Base-by-base conservation (phyloP, 1,139 yeast species). In the Wickerhamomyces sp. region DNA sequence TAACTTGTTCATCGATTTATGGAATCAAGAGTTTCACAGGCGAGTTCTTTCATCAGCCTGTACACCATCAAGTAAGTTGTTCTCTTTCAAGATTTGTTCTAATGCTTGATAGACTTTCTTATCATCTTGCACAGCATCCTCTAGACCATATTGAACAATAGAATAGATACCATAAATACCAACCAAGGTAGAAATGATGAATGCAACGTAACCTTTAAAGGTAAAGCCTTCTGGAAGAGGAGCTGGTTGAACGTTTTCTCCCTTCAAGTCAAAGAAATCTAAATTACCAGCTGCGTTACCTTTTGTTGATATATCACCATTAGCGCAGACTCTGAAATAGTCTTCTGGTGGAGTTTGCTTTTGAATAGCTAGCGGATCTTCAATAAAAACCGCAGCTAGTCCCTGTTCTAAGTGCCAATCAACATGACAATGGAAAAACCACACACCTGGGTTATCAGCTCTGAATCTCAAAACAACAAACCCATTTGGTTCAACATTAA, bases 381-480 rank as follows among this genome's bases (percentile, higher is more conserved):
- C 90, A 37, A 83, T 65, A 29, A 83, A 72, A 2, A 76, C 72
- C 43, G 81, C 65, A 14, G 89, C 88, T 45, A 83, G 69, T 37
- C 92, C 92, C 65, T 83, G 92, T 47, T 76, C 79, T 60, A 83
- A 73, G 63, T 83, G 92, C 83, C 88, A 83, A 58, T 83, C 90
- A 44, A 83, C 76, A 55, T 83, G 92, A 61, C 92, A 83, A 56
- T 83, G 92, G 81, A 83, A 82, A 52, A 78, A 74, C 90, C 90
- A 83, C 36, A 81, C 81, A 53, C 92, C 92, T n/a, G 92, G 92
- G 54, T 83, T 83, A 52, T 79, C 72, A 19, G 90, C 88, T 51
- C 67, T 72, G 60, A 83, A 82, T 56, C 94, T 67, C 36, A 83
- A 49, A 4, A 81, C 88, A 35, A 79, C 56, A 52, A 78, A 74